phyloP scores from a whole-genome alignment of 2,329 filamentous ascomycete species.

The Fusarium sp. region DNA sequence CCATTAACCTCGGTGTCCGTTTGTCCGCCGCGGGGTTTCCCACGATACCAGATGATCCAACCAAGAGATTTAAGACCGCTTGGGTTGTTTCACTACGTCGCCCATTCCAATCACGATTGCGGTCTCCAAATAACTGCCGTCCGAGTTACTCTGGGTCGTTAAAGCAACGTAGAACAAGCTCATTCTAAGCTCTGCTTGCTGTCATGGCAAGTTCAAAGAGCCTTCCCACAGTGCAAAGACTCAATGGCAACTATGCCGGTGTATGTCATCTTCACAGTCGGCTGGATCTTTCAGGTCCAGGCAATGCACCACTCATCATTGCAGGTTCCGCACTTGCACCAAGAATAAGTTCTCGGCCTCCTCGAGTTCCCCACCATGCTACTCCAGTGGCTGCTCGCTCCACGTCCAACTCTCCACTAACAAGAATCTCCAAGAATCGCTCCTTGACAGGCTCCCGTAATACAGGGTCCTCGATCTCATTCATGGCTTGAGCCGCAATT shows the following conservation, averaged over 20 bases:
- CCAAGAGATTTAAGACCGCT: background rate
- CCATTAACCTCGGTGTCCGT: background rate
- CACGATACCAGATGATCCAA: background rate
- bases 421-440: slow-evolving; percentile 82
- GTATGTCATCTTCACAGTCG: slow-evolving; percentile 49
- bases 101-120: slow-evolving; percentile 16
- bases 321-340: slow-evolving; percentile 39
- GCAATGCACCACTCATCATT: slow-evolving; percentile 68
- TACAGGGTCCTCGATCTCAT: slow-evolving; percentile 67
- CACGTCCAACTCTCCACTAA: slow-evolving; percentile 87
- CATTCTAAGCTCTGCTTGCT: background rate
- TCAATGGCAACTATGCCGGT: background rate
- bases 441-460: slow-evolving; percentile 74
- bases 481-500: slow-evolving; percentile 74
- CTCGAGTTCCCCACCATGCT: slow-evolving; percentile 81
- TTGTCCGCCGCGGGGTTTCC: slow-evolving; percentile 6
- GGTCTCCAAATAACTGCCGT: slow-evolving; percentile 13
- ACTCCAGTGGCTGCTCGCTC: slow-evolving; percentile 83
- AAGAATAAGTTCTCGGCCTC: slow-evolving; percentile 64
- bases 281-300: slow-evolving; percentile 49
- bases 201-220: background rate
- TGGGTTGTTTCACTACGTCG: slow-evolving; percentile 14
- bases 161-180: slow-evolving; percentile 13
- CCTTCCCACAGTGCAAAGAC: background rate
- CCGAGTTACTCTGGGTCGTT: background rate